Conservation (phyloP, 768 basidiomycete species). For the Leccinum variicolor region DNA sequence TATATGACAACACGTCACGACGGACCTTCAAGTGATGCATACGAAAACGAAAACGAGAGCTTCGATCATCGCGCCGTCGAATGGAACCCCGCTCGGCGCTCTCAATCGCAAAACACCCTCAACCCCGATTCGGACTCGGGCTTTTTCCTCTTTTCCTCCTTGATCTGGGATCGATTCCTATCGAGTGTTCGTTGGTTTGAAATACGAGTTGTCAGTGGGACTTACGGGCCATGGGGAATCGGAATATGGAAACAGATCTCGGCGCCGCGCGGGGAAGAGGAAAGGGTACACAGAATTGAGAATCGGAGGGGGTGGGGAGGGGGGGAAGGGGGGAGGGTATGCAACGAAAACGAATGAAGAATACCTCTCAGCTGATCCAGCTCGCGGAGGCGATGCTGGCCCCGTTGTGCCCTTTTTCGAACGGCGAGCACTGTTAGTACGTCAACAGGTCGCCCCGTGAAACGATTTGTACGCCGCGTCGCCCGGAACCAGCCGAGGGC, state of each 20-base stretch:
- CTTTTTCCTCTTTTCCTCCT: neutral
- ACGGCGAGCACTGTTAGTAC: neutral
- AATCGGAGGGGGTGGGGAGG: neutral
- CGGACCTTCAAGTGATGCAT: neutral
- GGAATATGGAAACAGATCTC: neutral
- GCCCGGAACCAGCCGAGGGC: neutral
- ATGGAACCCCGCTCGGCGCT: neutral
- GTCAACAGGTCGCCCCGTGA: neutral
- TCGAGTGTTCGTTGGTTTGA: neutral
- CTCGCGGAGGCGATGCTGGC: neutral
- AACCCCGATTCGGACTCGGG: neutral
- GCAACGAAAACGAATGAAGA: neutral
- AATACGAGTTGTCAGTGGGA: neutral
- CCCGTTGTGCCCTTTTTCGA: neutral
- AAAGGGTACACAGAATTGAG: neutral
- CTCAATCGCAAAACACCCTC: constrained; percentile 14
- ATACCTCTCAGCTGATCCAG: neutral
- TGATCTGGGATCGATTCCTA: constrained; percentile 1
- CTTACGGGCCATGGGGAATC: neutral
- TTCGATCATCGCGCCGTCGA: neutral
- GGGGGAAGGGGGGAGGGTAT: neutral
- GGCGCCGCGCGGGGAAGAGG: neutral
- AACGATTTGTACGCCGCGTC: neutral
- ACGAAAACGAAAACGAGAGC: neutral
- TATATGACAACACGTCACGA: neutral